Evolutionary conservation across 805 yeast species (phyloP).

Genomic region (Kodamaea kakaduensis): DNA sequence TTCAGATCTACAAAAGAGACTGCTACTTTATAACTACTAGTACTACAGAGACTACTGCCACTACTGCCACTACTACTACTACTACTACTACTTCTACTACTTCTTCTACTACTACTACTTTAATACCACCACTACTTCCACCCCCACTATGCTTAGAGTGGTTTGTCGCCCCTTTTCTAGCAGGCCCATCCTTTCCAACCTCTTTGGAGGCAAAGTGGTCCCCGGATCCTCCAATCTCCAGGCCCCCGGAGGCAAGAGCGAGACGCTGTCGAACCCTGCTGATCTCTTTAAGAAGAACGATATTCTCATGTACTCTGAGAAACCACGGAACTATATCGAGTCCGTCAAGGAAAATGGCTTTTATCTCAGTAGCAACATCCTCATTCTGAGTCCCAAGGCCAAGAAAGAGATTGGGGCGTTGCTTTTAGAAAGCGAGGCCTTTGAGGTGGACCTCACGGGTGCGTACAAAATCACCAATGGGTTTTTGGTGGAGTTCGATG

Average conservation of each 20-base stretch:
- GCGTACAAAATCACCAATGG: slow-evolving; percentile 44
- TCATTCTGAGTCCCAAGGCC: slow-evolving; percentile 40
- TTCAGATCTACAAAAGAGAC: too few species aligned
- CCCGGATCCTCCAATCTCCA: slow-evolving; percentile 9
- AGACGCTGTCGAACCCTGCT: slow-evolving; percentile 39
- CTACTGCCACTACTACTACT: too few species aligned
- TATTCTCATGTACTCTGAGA: slow-evolving; percentile 38
- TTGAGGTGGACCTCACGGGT: slow-evolving; percentile 51
- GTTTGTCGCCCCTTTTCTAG: slow-evolving; percentile 3
- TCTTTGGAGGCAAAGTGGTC: slow-evolving; percentile 29
- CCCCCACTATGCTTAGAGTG: too few species aligned
- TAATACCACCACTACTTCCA: too few species aligned
- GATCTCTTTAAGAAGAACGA: slow-evolving; percentile 43
- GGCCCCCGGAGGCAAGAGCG: slow-evolving; percentile 37
- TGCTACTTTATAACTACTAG: too few species aligned
- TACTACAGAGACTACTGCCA: too few species aligned
- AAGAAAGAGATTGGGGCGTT: slow-evolving; percentile 44
- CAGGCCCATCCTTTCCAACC: slow-evolving; percentile 9
- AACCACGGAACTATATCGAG: slow-evolving; percentile 42
- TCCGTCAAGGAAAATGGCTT: slow-evolving; percentile 51
- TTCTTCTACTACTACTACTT: too few species aligned
- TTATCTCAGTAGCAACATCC: slow-evolving; percentile 51
- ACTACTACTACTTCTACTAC: too few species aligned
- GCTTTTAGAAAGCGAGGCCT: slow-evolving; percentile 54
- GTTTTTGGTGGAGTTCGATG: slow-evolving; percentile 52